Evolutionary conservation across 768 basidiomycete species (phyloP), one percentile per base, ranked within the genome.

Genomic region (Amanita exitialis): DNA sequence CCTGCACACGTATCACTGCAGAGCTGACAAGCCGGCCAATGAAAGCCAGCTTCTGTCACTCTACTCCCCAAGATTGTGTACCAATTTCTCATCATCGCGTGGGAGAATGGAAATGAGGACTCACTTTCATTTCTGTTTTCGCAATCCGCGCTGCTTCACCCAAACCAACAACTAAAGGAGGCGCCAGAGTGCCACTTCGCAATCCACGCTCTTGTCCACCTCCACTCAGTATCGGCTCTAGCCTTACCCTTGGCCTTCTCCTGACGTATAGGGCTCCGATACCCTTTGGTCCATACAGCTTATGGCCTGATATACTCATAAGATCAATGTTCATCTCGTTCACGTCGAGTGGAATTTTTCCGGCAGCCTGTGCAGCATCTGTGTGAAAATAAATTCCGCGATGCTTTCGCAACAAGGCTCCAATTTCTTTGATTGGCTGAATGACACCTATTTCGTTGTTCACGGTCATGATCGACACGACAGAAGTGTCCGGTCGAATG

Each of bases 371-470:
- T 0, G 96, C 96, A 23, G 90, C 95, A 65, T 99, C 96, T 16
- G 96, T 94, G 69, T 99, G 96, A 75, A 99, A 84, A 67, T 90
- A 86, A 15, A 95, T 77, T 12, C 92, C 91, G 53, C 88, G 84
- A 62, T 95, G 84, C 67, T 90, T 87, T 62, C 85, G 84, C 28
- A 87, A 64, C 32, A 95, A 76, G 2, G 80, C 79, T 27, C 95
- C 95, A 51, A 99, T 99, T 64, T 97, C 92, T 63, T 90, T 86
- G 56, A 98, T 75, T 2, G 96, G 96, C 62, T 98, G 96, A 50
- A 99, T 96, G 56, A 97, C 94, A 20, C 96, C 96, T 3, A 93
- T 98, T 70, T 99, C 96, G 67, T 99, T 99, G 73, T 99, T 99
- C 53, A 99, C 96, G 15, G 89, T 80, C 96, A 99, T 99, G 64